Conservation (phyloP, 257 asterid genomes). For the Solanum stenotomum region DNA sequence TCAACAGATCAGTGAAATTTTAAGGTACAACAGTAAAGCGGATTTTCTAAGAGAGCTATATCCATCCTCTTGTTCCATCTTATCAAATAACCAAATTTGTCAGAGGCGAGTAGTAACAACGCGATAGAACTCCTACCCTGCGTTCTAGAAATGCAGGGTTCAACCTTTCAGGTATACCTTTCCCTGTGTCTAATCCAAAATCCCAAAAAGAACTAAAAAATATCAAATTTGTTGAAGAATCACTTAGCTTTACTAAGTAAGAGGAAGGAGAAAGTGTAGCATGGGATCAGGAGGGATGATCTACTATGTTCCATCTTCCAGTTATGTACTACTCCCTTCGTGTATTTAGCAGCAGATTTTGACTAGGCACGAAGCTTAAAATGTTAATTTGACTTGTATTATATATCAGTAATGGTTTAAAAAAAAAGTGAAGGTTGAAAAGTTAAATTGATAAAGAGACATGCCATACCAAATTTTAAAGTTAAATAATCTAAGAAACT, state of each 20-base stretch:
- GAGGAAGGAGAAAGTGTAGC: neutral
- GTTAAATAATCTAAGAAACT: neutral
- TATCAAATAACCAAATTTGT: neutral
- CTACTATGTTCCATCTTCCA: neutral
- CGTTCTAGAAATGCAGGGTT: neutral
- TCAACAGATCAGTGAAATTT: neutral
- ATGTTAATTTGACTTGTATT: neutral
- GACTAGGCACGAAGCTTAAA: neutral
- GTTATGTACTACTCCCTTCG: neutral
- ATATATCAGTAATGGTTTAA: neutral
- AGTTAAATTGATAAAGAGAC: neutral
- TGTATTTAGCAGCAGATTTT: neutral
- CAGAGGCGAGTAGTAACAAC: neutral
- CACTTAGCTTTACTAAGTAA: neutral
- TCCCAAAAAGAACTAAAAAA: neutral
- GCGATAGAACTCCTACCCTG: neutral
- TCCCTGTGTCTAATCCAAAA: neutral
- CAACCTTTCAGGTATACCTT: neutral
- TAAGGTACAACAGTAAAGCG: neutral
- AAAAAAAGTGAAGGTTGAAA: neutral
- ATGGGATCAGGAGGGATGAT: neutral
- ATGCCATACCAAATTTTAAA: neutral
- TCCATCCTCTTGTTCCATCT: neutral
- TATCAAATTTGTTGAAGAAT: neutral
- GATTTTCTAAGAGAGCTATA: neutral